Percentiles rank a stretch among this genome's conserved stretches.
phyloP scores from a whole-genome alignment of 78 protist species.

The Chrysochromulina tobinii region DNA sequence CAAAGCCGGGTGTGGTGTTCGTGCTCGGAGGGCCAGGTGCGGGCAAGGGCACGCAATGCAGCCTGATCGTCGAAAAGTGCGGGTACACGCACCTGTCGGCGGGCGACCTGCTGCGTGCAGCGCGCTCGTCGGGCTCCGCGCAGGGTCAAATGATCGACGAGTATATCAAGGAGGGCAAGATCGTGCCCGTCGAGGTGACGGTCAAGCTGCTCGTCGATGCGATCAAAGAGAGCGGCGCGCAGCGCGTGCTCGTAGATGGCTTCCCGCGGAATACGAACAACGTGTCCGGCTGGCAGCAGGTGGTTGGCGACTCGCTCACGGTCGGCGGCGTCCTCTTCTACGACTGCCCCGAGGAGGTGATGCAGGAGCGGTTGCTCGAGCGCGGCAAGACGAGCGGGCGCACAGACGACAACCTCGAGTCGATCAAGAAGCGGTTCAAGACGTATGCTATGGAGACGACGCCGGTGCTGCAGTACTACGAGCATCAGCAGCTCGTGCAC shows the following conservation, averaged over 20 bases:
- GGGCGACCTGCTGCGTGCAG: constrained; percentile 90
- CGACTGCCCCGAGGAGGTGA: constrained; percentile 44
- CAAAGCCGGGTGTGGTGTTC: constrained; percentile 36
- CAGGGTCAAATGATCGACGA: constrained; percentile 60
- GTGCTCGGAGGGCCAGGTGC: constrained; percentile 72
- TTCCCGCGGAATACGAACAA: constrained; percentile 74
- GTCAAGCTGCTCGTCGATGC: constrained; percentile 66
- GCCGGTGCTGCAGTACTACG: constrained; percentile 35
- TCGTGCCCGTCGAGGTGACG: constrained; percentile 81
- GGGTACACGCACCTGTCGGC: constrained; percentile 84
- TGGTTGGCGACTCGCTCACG: not conserved
- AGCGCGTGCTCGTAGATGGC: constrained; percentile 74
- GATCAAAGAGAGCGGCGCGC: constrained; percentile 37
- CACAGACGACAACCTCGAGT: constrained; percentile 67
- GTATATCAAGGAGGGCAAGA: constrained; percentile 51
- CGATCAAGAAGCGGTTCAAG: constrained; percentile 54
- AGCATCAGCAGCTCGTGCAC: not conserved
- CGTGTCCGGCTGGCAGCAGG: not conserved
- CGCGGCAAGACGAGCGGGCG: constrained; percentile 66
- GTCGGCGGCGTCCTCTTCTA: not conserved
- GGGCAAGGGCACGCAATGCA: constrained; percentile 85
- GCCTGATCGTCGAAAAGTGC: constrained; percentile 60
- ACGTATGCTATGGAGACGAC: not conserved
- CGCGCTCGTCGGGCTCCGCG: constrained; percentile 53
- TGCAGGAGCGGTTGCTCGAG: constrained; percentile 50